Evolutionary conservation across 257 asterid genomes (phyloP), one percentile per base, ranked within the genome.

Genomic region (Penstemon barbatus): DNA sequence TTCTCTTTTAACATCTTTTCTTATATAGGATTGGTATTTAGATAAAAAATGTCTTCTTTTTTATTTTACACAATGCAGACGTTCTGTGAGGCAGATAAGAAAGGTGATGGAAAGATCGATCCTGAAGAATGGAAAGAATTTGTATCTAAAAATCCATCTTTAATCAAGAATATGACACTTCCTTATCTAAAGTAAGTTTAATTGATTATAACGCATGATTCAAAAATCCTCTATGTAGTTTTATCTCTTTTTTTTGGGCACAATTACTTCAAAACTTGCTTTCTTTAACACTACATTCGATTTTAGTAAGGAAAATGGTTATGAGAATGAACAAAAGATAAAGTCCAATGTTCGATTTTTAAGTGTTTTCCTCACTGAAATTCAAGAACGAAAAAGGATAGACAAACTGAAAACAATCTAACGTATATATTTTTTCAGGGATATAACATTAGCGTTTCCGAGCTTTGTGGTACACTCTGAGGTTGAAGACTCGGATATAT

Each of bases 361-460:
- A 25, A 25, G 33, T 25, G 33, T 25, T 2, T 25, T 25, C 33
- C 33, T 25, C 33, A 25, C 33, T 25, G 33, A 25, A 25, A 25
- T 25, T 25, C 33, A 25, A 25, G 33, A 25, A 25, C 33, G 33
- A 25, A 25, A 25, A 25, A 1, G 33, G 33, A 25, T 25, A 25
- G 33, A 25, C 33, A 25, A 25, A 25, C 33, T 25, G 33, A 25
- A 25, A 25, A 25, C 33, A 25, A 25, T 25, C 33, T 25, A 25
- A 25, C 33, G 33, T 25, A 25, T 25, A 25, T 25, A 25, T 25
- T 4, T 57, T 57, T 61, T 60, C 79, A 89, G 95, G 90, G 96
- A 90, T 62, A 83, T 88, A 73, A 82, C 97, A 15, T 63, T 86
- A 52, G 86, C 92, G 55, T 90, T 90, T 73, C 97, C 97, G 11